These are phyloP conservation scores for Fusarium domesticum DNA, from an alignment of 2,329 filamentous ascomycete species.

Conservation along the genomic window DNA sequence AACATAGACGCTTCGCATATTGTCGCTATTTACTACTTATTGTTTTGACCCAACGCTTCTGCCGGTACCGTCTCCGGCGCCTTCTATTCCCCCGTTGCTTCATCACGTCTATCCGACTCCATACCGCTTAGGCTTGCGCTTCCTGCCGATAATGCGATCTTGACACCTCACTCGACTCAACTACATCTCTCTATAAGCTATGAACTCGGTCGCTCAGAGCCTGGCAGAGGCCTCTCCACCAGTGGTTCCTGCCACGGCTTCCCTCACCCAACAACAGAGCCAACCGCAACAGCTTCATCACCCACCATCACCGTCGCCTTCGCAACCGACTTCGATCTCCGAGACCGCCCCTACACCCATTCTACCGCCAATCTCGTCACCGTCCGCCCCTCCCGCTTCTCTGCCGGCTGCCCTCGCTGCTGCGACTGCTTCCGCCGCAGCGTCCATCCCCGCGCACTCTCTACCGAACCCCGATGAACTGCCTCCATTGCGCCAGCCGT, in stretches of 20 bases:
- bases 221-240: constrained; percentile 32
- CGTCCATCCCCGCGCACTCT: constrained; percentile 14
- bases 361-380: constrained; percentile 27
- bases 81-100: no score
- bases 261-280: constrained; percentile 22
- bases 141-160: no score
- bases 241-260: constrained; percentile 13
- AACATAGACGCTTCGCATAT: no score
- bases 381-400: constrained; percentile 27
- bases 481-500: constrained; percentile 28
- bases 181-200: constrained; percentile 15
- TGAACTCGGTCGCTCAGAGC: constrained; percentile 40
- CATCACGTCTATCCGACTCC: no score
- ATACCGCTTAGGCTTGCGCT: no score
- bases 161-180: constrained; percentile 10
- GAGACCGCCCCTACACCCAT: constrained; percentile 26
- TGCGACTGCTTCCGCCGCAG: constrained; percentile 19
- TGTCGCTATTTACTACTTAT: no score
- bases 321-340: constrained; percentile 26
- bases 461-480: constrained; percentile 28
- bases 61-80: no score
- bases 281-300: constrained; percentile 23
- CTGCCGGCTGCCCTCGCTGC: constrained; percentile 25
- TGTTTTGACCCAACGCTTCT: no score
- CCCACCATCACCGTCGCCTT: constrained; percentile 26